Percentiles rank a stretch among this genome's conserved stretches.
Evolutionary conservation across 345 rosid species (phyloP).

Genomic region (Lumnitzera littorea): DNA sequence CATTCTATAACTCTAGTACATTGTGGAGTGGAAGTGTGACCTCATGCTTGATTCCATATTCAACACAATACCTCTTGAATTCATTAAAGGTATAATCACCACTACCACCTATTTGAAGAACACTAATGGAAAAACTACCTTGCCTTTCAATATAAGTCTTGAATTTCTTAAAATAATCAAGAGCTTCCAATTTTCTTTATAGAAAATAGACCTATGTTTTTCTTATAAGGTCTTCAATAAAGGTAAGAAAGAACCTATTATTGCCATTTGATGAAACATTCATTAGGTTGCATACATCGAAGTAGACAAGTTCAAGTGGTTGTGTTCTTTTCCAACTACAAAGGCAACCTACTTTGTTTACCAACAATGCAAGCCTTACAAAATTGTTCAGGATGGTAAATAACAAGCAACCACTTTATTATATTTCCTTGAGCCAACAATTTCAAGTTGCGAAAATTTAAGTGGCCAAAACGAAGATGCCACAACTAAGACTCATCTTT

Average conservation of each 20-base stretch:
- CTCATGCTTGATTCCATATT: slow-evolving; percentile 1
- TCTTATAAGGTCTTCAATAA: slow-evolving; percentile 2
- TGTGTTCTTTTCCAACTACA: background rate
- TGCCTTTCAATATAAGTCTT: background rate
- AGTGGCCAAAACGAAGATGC: background rate
- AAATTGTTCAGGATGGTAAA: background rate
- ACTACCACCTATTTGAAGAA: background rate
- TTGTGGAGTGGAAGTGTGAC: slow-evolving; percentile 6
- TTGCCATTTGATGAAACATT: background rate
- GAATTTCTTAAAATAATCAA: slow-evolving; percentile 2
- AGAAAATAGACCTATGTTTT: background rate
- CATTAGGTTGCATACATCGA: background rate
- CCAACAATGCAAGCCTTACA: slow-evolving; percentile 4
- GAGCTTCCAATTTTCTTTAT: background rate
- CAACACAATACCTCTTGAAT: background rate
- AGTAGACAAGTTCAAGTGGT: slow-evolving; percentile 6
- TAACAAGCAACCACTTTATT: background rate
- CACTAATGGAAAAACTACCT: background rate
- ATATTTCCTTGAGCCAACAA: background rate
- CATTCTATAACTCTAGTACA: background rate
- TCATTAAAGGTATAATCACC: slow-evolving; percentile 2
- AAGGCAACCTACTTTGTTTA: background rate
- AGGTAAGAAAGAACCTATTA: slow-evolving; percentile 6
- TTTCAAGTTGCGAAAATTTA: slow-evolving; percentile 1
- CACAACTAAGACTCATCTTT: slow-evolving; percentile 3